Evolutionary conservation across 495 filamentous ascomycete species (phyloP).

Genomic region (Penicillium flavigenum): DNA sequence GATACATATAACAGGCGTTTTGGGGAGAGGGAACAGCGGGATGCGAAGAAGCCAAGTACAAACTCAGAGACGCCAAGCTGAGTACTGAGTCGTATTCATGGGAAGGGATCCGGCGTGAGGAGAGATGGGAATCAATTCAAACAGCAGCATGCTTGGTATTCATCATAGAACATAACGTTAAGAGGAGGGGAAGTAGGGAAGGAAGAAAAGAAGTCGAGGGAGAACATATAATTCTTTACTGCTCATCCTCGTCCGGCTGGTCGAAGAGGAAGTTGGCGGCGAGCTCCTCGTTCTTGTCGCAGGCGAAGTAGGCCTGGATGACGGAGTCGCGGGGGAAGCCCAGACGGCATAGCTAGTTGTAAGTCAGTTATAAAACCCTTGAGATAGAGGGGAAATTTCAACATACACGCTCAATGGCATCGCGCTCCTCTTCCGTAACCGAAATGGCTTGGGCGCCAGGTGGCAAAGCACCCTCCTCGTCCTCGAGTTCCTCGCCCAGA

Average conservation of each 20-base stretch:
- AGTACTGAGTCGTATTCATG: slow-evolving; percentile 9
- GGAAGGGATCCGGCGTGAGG: slow-evolving; percentile 10
- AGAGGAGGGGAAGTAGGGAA: slow-evolving; percentile 13
- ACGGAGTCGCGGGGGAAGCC: slow-evolving; percentile 91
- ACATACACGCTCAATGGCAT: slow-evolving; percentile 93
- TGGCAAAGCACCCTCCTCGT: slow-evolving; percentile 69
- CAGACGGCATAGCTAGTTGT: slow-evolving; percentile 74
- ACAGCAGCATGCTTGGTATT: slow-evolving; percentile 35
- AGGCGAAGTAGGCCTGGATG: slow-evolving; percentile 98
- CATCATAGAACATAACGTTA: slow-evolving; percentile 29
- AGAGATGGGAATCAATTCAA: slow-evolving; percentile 19
- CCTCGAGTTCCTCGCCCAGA: slow-evolving; percentile 73
- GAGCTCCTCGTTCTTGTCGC: slow-evolving; percentile 98
- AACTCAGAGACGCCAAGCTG: slow-evolving; percentile 11
- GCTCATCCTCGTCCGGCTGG: slow-evolving; percentile 85
- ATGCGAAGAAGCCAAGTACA: slow-evolving; percentile 15
- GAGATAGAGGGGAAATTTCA: slow-evolving; percentile 1
- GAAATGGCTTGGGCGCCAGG: slow-evolving; percentile 85
- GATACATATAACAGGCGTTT: slow-evolving; percentile 35
- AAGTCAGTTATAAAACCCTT: slow-evolving; percentile 32
- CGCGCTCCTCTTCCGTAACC: slow-evolving; percentile 93
- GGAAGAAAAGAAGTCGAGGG: slow-evolving; percentile 11
- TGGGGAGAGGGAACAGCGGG: slow-evolving; percentile 12
- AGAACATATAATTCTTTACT: slow-evolving; percentile 34
- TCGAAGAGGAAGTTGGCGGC: slow-evolving; percentile 98